A percentile compares a stretch with the other conserved stretches of the same genome.
These are phyloP conservation scores for Talaromyces sp. DNA, from an alignment of 2,329 filamentous ascomycete species.

Conservation along the genomic window DNA sequence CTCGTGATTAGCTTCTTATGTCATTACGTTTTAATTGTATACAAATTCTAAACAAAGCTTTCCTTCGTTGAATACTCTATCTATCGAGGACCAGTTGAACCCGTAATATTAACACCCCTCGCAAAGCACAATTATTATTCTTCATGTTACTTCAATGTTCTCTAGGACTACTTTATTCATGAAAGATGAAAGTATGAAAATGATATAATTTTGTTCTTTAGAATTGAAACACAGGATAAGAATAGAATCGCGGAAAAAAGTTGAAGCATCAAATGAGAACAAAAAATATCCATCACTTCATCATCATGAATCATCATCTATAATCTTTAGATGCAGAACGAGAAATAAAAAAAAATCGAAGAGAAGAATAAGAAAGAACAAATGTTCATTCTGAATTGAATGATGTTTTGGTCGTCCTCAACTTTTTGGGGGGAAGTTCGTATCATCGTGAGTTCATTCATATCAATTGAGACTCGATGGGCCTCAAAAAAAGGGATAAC, in stretches of 20 bases:
- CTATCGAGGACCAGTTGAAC: too few species aligned
- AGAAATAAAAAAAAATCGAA: background rate
- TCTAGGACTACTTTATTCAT: too few species aligned
- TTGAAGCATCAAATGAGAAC: background rate
- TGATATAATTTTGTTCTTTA: background rate
- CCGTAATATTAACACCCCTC: too few species aligned
- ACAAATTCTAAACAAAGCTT: background rate
- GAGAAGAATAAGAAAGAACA: background rate
- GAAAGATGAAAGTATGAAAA: too few species aligned
- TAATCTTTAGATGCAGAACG: constrained; percentile 11
- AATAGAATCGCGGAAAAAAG: constrained; percentile 16
- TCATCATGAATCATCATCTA: constrained; percentile 14
- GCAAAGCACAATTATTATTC: too few species aligned
- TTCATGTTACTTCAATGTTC: too few species aligned
- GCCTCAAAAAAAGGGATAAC: background rate
- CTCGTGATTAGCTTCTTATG: background rate
- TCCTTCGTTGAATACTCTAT: too few species aligned
- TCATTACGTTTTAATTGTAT: background rate
- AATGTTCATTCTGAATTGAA: background rate
- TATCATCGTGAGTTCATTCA: constrained; percentile 13
- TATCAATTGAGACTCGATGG: background rate
- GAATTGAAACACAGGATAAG: background rate
- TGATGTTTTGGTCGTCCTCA: background rate
- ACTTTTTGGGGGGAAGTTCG: constrained; percentile 10
- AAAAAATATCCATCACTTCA: constrained; percentile 10